These are phyloP conservation scores for Pisolithus thermaeus DNA, from an alignment of 1,284 basidiomycete genomes.

Conservation along the genomic window DNA sequence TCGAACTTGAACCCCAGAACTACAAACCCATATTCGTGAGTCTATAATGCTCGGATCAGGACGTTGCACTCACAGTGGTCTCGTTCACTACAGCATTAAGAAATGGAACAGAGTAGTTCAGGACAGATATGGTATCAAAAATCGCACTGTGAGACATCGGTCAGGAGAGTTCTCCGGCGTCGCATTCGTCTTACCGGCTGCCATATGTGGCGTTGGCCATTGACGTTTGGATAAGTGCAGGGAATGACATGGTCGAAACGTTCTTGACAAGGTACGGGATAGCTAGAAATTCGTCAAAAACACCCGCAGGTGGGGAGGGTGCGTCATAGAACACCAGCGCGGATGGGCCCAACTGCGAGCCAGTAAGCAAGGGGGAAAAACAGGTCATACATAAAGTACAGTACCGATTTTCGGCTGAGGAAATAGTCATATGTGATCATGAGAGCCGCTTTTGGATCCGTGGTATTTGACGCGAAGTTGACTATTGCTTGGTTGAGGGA, in stretches of 20 bases:
- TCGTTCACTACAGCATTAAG: constrained; percentile 13
- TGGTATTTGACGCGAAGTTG: constrained; percentile 43
- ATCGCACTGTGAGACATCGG: constrained; percentile 4
- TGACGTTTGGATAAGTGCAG: constrained; percentile 20
- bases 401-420: constrained; percentile 8
- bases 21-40: not conserved
- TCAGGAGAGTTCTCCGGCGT: not conserved
- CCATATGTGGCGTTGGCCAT: constrained; percentile 1
- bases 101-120: constrained; percentile 6
- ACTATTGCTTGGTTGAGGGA: constrained; percentile 34
- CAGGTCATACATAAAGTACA: not conserved
- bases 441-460: constrained; percentile 54
- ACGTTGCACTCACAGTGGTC: constrained; percentile 5
- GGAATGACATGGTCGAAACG: constrained; percentile 30
- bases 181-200: constrained; percentile 5
- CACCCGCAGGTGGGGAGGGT: constrained; percentile 29
- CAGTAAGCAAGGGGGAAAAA: constrained; percentile 3
- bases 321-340: constrained; percentile 34
- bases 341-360: constrained; percentile 5
- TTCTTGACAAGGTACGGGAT: constrained; percentile 28
- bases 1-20: constrained; percentile 2
- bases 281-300: constrained; percentile 35
- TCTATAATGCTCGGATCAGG: not conserved
- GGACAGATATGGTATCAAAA: constrained; percentile 13
- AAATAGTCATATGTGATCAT: constrained; percentile 46